These are phyloP conservation scores for Tieghemostelium lacteum DNA, from an alignment of 78 protist species.

Conservation along the genomic window DNA sequence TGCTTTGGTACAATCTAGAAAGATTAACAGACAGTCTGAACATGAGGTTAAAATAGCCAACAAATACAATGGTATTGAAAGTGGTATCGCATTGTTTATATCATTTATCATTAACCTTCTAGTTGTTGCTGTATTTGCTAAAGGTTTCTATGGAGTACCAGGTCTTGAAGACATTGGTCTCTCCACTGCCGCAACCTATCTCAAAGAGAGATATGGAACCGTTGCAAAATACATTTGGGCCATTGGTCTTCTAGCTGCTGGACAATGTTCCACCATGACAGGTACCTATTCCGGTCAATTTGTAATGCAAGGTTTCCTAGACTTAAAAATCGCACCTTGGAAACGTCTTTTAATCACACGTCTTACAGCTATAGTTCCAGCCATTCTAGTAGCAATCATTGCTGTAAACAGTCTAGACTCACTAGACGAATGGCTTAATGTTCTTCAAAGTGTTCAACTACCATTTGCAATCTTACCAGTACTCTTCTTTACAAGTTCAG, in stretches of 20 bases:
- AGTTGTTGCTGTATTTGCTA: slow-evolving; percentile 82
- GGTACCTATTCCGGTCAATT: slow-evolving; percentile 92
- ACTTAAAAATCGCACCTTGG: slow-evolving; percentile 82
- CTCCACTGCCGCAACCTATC: slow-evolving; percentile 45
- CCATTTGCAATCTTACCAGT: slow-evolving; percentile 90
- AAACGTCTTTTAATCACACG: slow-evolving; percentile 86
- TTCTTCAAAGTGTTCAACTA: slow-evolving; percentile 86
- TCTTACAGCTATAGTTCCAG: slow-evolving; percentile 86
- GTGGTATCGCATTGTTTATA: slow-evolving; percentile 69
- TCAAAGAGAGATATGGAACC: slow-evolving; percentile 70
- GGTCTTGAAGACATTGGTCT: slow-evolving; percentile 58
- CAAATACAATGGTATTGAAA: slow-evolving; percentile 85
- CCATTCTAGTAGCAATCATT: slow-evolving; percentile 74
- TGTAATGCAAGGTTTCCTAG: slow-evolving; percentile 92
- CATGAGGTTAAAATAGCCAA: slow-evolving; percentile 56
- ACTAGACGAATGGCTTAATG: slow-evolving; percentile 84
- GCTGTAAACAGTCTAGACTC: slow-evolving; percentile 30
- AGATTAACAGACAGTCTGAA: slow-evolving; percentile 7
- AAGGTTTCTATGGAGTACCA: slow-evolving; percentile 24
- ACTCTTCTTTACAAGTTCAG: slow-evolving; percentile 28
- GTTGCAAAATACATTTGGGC: slow-evolving; percentile 87
- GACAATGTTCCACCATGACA: slow-evolving; percentile 91
- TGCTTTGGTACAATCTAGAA: slow-evolving; percentile 84
- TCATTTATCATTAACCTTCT: slow-evolving; percentile 86
- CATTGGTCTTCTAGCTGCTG: slow-evolving; percentile 88